phyloP scores from a whole-genome alignment of 2,329 filamentous ascomycete genomes.

The Tolypocladium pustulatum region DNA sequence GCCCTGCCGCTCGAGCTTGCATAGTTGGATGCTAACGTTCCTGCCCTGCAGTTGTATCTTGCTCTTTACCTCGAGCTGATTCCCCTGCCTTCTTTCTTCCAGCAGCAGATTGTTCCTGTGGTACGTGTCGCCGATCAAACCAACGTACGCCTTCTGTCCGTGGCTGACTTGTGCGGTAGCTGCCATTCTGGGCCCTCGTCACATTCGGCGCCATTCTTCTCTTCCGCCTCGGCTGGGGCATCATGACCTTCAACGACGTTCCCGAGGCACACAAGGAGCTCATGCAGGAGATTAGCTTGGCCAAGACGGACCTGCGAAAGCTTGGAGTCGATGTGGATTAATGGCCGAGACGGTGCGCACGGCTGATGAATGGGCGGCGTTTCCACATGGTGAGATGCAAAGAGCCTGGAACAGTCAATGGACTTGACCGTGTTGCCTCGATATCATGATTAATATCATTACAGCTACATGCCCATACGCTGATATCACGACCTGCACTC shows the following conservation, averaged over 20 bases:
- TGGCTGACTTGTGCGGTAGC: conserved; percentile 34
- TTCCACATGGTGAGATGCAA: background rate
- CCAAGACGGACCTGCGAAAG: conserved; percentile 60
- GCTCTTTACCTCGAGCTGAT: conserved; percentile 75
- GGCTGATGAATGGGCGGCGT: background rate
- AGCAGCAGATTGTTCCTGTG: conserved; percentile 78
- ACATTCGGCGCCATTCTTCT: conserved; percentile 88
- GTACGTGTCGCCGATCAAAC: conserved; percentile 35
- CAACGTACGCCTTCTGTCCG: background rate
- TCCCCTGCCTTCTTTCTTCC: conserved; percentile 66
- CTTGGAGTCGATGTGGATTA: conserved; percentile 73
- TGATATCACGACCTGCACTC: background rate
- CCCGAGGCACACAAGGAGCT: conserved; percentile 84
- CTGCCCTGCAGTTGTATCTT: conserved; percentile 70
- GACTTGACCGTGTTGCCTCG: background rate
- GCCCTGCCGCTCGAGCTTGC: background rate
- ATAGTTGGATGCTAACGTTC: background rate
- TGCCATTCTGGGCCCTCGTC: conserved; percentile 88
- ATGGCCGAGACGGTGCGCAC: conserved; percentile 6
- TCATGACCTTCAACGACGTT: conserved; percentile 94
- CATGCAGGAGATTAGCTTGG: conserved; percentile 71
- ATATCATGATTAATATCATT: background rate
- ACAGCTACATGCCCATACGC: background rate
- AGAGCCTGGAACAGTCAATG: background rate
- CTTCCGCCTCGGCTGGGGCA: conserved; percentile 81